These are phyloP conservation scores for Blastocrithidia nonstop DNA, from an alignment of 208 protist species.

Conservation along the genomic window DNA sequence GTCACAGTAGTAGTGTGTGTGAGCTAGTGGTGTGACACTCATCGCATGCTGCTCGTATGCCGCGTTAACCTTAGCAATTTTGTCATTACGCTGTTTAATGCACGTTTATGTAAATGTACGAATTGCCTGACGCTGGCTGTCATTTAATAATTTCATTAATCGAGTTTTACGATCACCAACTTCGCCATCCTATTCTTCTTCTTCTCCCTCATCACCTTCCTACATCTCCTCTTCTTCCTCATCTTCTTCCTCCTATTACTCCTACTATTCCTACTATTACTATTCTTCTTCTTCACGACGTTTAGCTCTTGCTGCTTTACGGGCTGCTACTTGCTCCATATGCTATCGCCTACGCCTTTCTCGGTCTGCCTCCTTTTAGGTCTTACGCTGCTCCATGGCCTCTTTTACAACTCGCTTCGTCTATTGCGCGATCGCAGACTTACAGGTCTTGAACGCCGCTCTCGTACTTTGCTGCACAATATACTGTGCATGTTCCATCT, in stretches of 20 bases:
- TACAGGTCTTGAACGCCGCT: no score
- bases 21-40: no score
- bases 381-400: neutral
- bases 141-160: neutral
- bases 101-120: neutral
- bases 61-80: no score
- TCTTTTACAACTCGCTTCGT: no score
- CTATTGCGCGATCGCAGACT: no score
- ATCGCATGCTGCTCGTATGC: no score
- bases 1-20: no score
- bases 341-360: neutral
- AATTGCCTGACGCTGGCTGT: neutral
- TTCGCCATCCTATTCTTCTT: neutral
- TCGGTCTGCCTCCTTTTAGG: neutral
- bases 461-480: no score
- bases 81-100: no score
- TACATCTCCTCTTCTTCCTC: neutral
- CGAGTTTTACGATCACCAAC: neutral
- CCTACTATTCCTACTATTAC: neutral
- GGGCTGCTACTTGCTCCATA: neutral
- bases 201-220: neutral
- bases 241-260: conserved; percentile 1
- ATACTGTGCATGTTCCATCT: no score
- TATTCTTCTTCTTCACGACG: conserved; percentile 1
- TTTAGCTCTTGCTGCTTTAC: neutral